These are phyloP conservation scores for Lobosporangium transversale DNA, from an alignment of 192 early-diverging fungal species.

Conservation along the genomic window DNA sequence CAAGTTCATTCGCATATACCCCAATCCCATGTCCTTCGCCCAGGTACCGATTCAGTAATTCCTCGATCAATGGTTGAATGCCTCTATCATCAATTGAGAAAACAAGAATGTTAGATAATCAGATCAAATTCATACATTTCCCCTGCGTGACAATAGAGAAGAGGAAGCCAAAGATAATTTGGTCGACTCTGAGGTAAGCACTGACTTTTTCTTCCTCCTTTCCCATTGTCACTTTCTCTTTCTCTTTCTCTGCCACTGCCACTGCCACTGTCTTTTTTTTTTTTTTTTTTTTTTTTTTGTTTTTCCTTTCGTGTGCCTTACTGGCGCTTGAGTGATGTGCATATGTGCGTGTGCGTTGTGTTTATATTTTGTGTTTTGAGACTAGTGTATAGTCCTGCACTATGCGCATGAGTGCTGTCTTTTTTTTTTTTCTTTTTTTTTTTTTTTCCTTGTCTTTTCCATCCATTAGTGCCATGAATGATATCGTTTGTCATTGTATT, in stretches of 20 bases:
- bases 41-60: conserved; percentile 26
- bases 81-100: conserved; percentile 13
- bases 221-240: background rate
- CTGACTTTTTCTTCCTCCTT: background rate
- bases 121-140: too few relatives aligned
- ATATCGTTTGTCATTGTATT: too few relatives aligned
- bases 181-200: background rate
- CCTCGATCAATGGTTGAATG: conserved; percentile 44
- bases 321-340: too few relatives aligned
- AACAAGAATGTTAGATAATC: background rate
- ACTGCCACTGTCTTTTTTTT: conserved; percentile 1
- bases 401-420: too few relatives aligned
- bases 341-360: too few relatives aligned
- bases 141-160: background rate
- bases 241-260: background rate
- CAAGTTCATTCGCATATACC: conserved; percentile 32
- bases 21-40: conserved; percentile 23
- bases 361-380: too few relatives aligned
- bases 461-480: too few relatives aligned
- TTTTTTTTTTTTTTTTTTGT: too few relatives aligned
- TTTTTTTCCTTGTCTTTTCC: too few relatives aligned
- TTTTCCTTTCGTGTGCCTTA: background rate
- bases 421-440: too few relatives aligned
- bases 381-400: too few relatives aligned
- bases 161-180: background rate